Evolutionary conservation across 2,329 filamentous ascomycete species (phyloP).

Genomic region (Pseudomassariella vexata): DNA sequence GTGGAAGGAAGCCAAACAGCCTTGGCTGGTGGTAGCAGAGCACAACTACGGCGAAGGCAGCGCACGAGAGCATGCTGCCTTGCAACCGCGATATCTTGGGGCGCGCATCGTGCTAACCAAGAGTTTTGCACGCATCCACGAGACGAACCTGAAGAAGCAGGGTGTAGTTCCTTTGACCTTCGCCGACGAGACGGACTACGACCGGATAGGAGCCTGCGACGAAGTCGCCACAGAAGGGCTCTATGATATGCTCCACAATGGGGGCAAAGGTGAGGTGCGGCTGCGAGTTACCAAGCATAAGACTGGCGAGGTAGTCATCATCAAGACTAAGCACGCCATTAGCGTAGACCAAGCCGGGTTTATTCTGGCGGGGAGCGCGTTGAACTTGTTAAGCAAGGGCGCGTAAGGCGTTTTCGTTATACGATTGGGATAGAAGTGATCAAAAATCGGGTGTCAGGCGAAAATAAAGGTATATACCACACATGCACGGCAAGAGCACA

Average conservation of each 20-base stretch:
- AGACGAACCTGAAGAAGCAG: constrained; percentile 96
- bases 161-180: constrained; percentile 94
- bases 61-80: constrained; percentile 81
- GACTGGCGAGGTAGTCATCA: constrained; percentile 57
- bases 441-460: no score
- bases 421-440: no score
- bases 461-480: no score
- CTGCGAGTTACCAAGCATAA: constrained; percentile 58
- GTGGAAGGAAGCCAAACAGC: constrained; percentile 70
- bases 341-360: constrained; percentile 88
- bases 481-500: no score
- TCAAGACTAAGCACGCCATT: constrained; percentile 82
- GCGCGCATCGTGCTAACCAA: constrained; percentile 79
- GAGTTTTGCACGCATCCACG: constrained; percentile 86
- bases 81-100: constrained; percentile 87
- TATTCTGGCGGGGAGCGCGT: constrained; percentile 84
- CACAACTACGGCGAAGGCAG: constrained; percentile 96
- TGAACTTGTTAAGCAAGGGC: constrained; percentile 78
- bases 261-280: constrained; percentile 71
- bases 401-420: no score
- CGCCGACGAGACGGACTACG: constrained; percentile 81
- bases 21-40: constrained; percentile 94
- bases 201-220: constrained; percentile 76
- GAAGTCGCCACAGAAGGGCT: constrained; percentile 77
- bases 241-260: constrained; percentile 70